A percentile compares a stretch with the other conserved stretches of the same genome.
phyloP scores from a whole-genome alignment of 352 stramenopile species.

The Pythium rhizo-oryzae region DNA sequence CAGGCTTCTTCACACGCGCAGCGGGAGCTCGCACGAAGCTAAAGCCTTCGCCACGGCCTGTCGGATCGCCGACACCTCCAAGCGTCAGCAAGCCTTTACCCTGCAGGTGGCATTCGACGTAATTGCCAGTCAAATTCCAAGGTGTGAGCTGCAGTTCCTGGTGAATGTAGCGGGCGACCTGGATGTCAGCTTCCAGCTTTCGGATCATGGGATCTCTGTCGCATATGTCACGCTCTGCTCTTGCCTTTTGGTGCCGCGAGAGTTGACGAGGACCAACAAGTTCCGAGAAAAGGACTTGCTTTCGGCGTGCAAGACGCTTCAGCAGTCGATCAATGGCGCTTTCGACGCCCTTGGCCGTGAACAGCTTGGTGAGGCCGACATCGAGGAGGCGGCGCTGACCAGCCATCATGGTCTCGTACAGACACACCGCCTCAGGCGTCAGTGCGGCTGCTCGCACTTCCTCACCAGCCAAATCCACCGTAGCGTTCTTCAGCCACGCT shows the following conservation, averaged over 20 bases:
- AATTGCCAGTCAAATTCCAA: conserved; percentile 88
- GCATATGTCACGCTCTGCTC: conserved; percentile 69
- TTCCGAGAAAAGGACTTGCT: conserved; percentile 50
- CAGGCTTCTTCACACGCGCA: conserved; percentile 82
- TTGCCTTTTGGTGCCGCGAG: conserved; percentile 56
- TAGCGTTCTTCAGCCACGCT: conserved; percentile 84
- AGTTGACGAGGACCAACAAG: conserved; percentile 58
- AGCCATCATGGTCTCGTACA: conserved; percentile 90
- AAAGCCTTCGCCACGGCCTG: conserved; percentile 82
- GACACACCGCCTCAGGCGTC: conserved; percentile 76
- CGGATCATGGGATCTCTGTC: conserved; percentile 68
- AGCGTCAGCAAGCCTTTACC: conserved; percentile 85
- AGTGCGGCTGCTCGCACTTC: conserved; percentile 80
- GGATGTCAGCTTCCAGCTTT: conserved; percentile 80
- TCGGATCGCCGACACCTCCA: conserved; percentile 80
- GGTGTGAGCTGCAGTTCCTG: conserved; percentile 79
- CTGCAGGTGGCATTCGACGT: conserved; percentile 85
- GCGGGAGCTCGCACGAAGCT: conserved; percentile 82
- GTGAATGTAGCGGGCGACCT: conserved; percentile 82
- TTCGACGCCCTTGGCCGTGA: conserved; percentile 75
- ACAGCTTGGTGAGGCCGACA: conserved; percentile 80
- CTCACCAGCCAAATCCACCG: conserved; percentile 63
- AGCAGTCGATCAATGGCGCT: conserved; percentile 72
- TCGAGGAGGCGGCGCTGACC: conserved; percentile 78
- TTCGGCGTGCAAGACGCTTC: conserved; percentile 71